Evolutionary conservation across 257 asterid genomes (phyloP).

Genomic region (Mentha longifolia): DNA sequence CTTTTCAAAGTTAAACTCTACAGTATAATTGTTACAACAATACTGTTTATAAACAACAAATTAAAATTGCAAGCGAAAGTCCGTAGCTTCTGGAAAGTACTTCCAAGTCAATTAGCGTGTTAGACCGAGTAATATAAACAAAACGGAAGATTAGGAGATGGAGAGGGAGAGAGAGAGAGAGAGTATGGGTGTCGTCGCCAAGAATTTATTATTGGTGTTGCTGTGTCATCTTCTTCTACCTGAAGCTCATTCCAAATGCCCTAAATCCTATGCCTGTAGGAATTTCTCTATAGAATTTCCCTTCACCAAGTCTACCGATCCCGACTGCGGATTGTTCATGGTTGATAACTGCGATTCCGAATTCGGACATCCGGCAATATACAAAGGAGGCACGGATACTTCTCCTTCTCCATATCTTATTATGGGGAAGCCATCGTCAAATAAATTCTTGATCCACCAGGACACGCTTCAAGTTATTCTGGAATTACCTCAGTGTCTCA

Average conservation of each 20-base stretch:
- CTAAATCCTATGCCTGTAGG: slow-evolving; percentile 34
- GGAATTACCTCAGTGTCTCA: slow-evolving; percentile 7
- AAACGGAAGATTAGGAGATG: no score
- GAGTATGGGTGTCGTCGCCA: neutral
- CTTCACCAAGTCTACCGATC: neutral
- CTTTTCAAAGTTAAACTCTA: no score
- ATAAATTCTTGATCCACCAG: slow-evolving; percentile 13
- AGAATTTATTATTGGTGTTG: neutral
- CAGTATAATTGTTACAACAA: no score
- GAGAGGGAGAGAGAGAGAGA: no score
- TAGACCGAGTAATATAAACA: no score
- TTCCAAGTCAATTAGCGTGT: no score
- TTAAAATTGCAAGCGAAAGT: no score
- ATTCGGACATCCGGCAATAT: no score
- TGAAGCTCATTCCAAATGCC: slow-evolving; percentile 36
- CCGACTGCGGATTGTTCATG: no score
- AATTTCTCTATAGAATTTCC: slow-evolving; percentile 38
- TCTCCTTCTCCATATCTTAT: neutral
- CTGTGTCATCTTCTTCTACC: slow-evolving; percentile 2
- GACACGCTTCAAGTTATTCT: neutral
- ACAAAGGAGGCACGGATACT: no score
- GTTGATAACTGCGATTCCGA: neutral
- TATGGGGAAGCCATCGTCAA: neutral
- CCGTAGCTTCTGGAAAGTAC: no score
- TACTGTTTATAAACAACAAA: no score